Base-by-base conservation (phyloP, 768 basidiomycete genomes). In the Leccinum sublutescens region DNA sequence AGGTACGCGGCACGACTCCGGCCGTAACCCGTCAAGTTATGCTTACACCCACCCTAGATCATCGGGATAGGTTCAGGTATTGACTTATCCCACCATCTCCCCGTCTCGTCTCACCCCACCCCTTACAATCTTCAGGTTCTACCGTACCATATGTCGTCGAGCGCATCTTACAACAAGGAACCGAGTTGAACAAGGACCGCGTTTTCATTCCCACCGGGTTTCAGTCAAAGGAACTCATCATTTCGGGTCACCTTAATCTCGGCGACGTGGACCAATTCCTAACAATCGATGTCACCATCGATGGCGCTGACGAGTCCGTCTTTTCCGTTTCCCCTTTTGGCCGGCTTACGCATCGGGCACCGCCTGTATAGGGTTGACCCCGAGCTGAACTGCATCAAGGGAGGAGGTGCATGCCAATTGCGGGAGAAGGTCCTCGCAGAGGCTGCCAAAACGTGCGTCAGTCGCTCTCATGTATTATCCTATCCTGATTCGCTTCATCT, bases 391-490 rank as follows among this genome's bases (percentile, higher is more conserved):
- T 91, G 91, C 61, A 95, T 99, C 77, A 98, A 99, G 76, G 96
- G 93, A 7, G 96, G 96, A 57, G 96, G 96, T 2, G 96, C 94
- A 1, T 98, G 96, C 72, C 97, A 98, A 65, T 77, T 98, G 34
- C 85, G 95, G 29, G 97, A 99, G 77, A 99, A 99, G 74, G 95
- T 99, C 7, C 83, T 99, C 14, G 97, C 97, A 1, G 97, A 99
- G 73, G 95, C 95, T 33, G 97, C 97, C 11, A 82, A 82, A 61
- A 93, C 89, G 85, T 92, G 57, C 59, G 59, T 59, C 36, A 55
- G n/a, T 54, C 47, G 10, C 23, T 1, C 27, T 14, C 27, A 8
- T 14, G 47, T 14, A 19, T 14, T 12, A 14, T 36, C 2, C 17
- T 23, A 14, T 36, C 9, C 14, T 23, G 17, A 36, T 56, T 6